Percentiles rank a stretch among this genome's conserved stretches.
Conservation (phyloP, 192 early-diverging fungal species). For the Coemansia sp. region DNA sequence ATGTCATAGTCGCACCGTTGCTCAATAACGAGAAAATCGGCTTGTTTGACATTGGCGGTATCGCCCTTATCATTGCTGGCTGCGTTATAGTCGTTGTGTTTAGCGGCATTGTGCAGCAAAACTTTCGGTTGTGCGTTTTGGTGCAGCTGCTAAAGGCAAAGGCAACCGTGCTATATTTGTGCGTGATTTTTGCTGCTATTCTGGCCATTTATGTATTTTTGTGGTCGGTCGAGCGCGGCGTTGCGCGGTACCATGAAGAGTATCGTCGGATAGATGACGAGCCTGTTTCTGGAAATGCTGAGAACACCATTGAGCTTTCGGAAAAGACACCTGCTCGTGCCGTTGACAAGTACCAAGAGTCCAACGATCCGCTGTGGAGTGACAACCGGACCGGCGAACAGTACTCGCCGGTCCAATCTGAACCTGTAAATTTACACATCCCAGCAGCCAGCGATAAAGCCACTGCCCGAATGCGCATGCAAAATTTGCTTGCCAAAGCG, state of each 20-base stretch:
- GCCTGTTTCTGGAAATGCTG: background rate
- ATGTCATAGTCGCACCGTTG: conserved; percentile 74
- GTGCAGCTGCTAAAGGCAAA: conserved; percentile 64
- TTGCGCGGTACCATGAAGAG: conserved; percentile 9
- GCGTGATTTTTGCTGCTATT: conserved; percentile 56
- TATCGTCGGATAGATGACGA: background rate
- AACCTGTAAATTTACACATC: background rate
- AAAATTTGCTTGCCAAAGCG: background rate
- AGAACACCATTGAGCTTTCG: background rate
- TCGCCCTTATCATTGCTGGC: conserved; percentile 73
- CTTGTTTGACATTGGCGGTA: conserved; percentile 67
- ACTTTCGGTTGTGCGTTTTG: conserved; percentile 72
- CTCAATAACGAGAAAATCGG: conserved; percentile 72
- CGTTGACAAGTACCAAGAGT: background rate
- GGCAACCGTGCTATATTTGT: conserved; percentile 66
- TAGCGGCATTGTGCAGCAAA: conserved; percentile 59
- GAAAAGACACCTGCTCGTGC: background rate
- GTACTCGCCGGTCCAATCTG: background rate
- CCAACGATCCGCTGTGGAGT: no score
- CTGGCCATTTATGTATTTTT: conserved; percentile 62
- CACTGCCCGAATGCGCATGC: background rate
- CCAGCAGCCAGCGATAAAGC: background rate
- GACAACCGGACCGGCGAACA: no score
- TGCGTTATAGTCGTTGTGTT: conserved; percentile 72
- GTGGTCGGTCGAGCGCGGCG: conserved; percentile 55